Base-by-base conservation (phyloP, 148 eudicot genomes). In the Pouteria glomerata region DNA sequence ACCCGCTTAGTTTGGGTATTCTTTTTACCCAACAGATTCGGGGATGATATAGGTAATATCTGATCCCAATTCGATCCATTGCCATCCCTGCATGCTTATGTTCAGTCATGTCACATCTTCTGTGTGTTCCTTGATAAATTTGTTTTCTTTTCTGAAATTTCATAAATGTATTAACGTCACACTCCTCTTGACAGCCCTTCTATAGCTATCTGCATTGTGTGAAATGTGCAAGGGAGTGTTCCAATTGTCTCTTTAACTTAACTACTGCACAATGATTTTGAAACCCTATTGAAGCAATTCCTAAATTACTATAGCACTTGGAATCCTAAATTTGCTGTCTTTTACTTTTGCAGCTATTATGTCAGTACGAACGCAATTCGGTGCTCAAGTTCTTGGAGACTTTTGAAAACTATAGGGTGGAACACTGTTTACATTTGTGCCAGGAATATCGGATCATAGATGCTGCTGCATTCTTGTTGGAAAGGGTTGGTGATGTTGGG, bases 401-500 rank as follows among this genome's bases (percentile, higher is more conserved):
- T 34, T 88, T 81, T 73, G 98, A 94, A 79, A 89, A 81, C 83
- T 94, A 94, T 50, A 91, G 93, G 81, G 98, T 91, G 70, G 98
- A 94, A 73, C 85, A 85, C 27, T 94, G 97, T 81, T 80, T 94
- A 77, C 88, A 85, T 58, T 73, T 94, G 78, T 94, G 98, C 85
- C 98, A 94, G 84, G 87, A 89, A 63, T 81, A 89, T 85, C 89
- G 86, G 31, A 82, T 94, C 57, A 79, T 86, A 78, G 98, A 94
- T 83, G 98, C 93, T 21, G 86, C 98, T 71, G 92, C 91, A 47
- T 94, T 89, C 74, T 88, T 94, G 70, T 78, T 86, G 74, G 98
- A 94, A 86, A 88, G 93, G 78, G 97, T 88, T 77, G 98, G 97
- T 45, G 93, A 89, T 77, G 97, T 89, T 74, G 98, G 98, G 70